Evolutionary conservation across 2,329 filamentous ascomycete genomes (phyloP).

Genomic region (Neopestalotiopsis sp.): DNA sequence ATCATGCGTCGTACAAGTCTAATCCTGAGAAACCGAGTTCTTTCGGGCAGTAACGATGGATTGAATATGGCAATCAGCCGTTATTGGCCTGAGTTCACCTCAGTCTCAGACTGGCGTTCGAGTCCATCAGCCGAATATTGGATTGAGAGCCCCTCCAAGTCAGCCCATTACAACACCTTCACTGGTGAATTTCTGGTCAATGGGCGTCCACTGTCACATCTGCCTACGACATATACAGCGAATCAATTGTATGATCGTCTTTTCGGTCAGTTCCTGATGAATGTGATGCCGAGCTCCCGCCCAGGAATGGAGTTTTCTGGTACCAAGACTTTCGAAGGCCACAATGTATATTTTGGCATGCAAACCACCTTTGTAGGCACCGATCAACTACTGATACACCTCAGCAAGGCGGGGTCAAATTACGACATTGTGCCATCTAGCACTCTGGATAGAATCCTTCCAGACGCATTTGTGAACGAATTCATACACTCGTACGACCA

Average conservation of each 20-base stretch:
- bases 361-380: constrained; percentile 35
- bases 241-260: constrained; percentile 42
- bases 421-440: neutral
- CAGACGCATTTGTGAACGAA: neutral
- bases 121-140: constrained; percentile 2
- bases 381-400: constrained; percentile 10
- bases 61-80: neutral
- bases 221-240: neutral
- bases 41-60: neutral
- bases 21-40: neutral
- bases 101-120: neutral
- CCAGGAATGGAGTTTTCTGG: constrained; percentile 48
- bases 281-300: constrained; percentile 46
- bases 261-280: constrained; percentile 48
- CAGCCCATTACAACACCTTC: constrained; percentile 7
- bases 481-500: neutral
- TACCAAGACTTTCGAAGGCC: constrained; percentile 35
- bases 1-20: constrained; percentile 14
- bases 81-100: constrained; percentile 2
- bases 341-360: constrained; percentile 43
- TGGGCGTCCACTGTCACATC: neutral
- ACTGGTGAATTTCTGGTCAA: constrained; percentile 1
- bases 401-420: neutral
- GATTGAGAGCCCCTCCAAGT: constrained; percentile 5
- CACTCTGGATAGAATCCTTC: neutral